A percentile compares a stretch with the other conserved stretches of the same genome.
Evolutionary conservation across 768 basidiomycete genomes (phyloP).

Genomic region (Lactarius indigo): DNA sequence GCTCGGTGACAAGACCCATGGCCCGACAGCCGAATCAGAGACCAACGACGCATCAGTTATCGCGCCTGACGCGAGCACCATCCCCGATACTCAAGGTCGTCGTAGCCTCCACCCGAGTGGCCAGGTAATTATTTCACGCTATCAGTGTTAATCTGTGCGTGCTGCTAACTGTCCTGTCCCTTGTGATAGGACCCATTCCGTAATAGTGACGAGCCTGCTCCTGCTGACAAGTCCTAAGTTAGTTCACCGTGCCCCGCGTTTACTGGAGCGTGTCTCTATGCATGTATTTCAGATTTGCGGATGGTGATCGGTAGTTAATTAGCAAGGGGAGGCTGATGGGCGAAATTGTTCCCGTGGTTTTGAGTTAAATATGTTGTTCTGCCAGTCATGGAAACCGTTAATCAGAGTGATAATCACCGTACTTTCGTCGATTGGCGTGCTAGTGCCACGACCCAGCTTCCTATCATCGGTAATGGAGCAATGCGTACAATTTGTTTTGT

Average conservation of each 20-base stretch:
- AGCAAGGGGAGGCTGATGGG: neutral
- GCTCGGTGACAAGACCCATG: slow-evolving; percentile 9
- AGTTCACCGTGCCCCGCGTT: neutral
- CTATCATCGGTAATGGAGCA: too few species aligned
- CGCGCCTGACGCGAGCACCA: neutral
- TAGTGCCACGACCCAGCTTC: too few species aligned
- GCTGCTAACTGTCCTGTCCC: neutral
- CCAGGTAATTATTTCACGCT: neutral
- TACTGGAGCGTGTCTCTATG: neutral
- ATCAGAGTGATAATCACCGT: neutral
- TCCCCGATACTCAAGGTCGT: slow-evolving; percentile 1
- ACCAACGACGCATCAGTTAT: neutral
- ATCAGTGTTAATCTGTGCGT: neutral
- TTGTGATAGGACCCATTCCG: slow-evolving; percentile 16
- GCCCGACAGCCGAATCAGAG: slow-evolving; percentile 7
- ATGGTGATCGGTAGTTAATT: neutral
- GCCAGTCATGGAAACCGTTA: neutral
- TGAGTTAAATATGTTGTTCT: neutral
- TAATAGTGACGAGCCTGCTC: neutral
- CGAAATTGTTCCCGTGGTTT: neutral
- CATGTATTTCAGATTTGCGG: neutral
- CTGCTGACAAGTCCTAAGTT: neutral
- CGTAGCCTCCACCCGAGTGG: slow-evolving; percentile 11
- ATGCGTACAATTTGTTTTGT: too few species aligned
- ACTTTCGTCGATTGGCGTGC: too few species aligned